Percentiles rank a stretch among this genome's conserved stretches.
These are phyloP conservation scores for Zygoascus bituminiphila DNA, from an alignment of 805 yeast species.

Conservation along the genomic window DNA sequence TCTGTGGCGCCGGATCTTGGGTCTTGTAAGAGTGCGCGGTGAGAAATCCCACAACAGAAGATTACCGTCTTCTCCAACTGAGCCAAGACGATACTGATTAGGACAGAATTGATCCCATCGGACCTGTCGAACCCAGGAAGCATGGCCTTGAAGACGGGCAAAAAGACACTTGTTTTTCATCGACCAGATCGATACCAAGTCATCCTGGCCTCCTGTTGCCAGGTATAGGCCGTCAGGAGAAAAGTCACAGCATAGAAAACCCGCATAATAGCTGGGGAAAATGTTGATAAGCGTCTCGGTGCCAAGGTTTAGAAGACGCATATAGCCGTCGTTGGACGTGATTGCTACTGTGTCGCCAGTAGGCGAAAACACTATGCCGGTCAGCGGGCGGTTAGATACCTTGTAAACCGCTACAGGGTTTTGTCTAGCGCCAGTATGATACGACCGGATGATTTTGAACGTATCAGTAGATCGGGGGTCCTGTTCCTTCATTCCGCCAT, in stretches of 20 bases:
- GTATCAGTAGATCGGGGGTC: constrained; percentile 17
- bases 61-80: constrained; percentile 50
- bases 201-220: constrained; percentile 49
- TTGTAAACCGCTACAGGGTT: constrained; percentile 57
- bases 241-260: constrained; percentile 43
- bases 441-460: constrained; percentile 14
- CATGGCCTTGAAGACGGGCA: constrained; percentile 42
- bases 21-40: constrained; percentile 33
- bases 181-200: constrained; percentile 39
- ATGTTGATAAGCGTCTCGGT: constrained; percentile 42
- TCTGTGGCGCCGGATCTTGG: constrained; percentile 7
- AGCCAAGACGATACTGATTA: constrained; percentile 40
- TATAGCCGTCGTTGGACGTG: constrained; percentile 57
- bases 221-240: constrained; percentile 47
- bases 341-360: constrained; percentile 14
- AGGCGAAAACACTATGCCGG: constrained; percentile 40
- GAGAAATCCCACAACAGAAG: constrained; percentile 47
- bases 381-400: constrained; percentile 51
- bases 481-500: constrained; percentile 11
- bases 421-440: constrained; percentile 12
- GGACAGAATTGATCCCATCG: constrained; percentile 36
- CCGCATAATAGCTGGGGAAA: constrained; percentile 59
- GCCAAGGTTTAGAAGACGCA: constrained; percentile 46
- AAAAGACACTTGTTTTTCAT: constrained; percentile 23
- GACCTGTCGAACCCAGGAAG: constrained; percentile 43